Conservation (phyloP, 352 stramenopile species). For the Pythium aristosporum region DNA sequence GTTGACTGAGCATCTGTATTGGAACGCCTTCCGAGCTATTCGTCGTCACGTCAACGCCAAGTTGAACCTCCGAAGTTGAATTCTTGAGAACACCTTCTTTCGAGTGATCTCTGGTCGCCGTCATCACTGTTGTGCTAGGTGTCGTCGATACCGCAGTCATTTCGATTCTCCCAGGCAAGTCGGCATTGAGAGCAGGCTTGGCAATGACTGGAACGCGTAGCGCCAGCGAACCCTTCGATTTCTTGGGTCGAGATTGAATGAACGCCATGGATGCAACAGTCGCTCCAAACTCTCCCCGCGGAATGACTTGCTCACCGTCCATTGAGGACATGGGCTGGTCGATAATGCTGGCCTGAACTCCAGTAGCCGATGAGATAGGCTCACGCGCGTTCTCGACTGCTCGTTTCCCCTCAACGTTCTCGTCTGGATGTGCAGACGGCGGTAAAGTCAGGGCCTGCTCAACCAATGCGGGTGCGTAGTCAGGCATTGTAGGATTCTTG, state of each 20-base stretch:
- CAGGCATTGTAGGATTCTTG: no score
- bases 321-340: neutral
- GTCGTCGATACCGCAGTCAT: neutral
- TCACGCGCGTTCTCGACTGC: neutral
- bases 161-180: neutral
- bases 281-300: neutral
- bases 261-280: neutral
- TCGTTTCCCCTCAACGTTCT: neutral
- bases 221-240: conserved; percentile 21
- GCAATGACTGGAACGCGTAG: conserved; percentile 11
- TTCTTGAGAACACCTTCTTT: neutral
- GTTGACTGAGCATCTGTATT: conserved; percentile 2
- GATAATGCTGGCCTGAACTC: neutral
- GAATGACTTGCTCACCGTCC: neutral
- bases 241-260: neutral
- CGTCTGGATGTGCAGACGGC: neutral
- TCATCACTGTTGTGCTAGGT: neutral
- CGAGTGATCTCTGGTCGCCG: neutral
- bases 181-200: neutral
- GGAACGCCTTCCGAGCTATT: neutral
- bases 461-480: no score
- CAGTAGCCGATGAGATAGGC: neutral
- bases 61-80: neutral
- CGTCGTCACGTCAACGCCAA: neutral
- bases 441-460: no score